Evolutionary conservation across 441 rosid species (phyloP).

Genomic region (Mallotus japonicus): DNA sequence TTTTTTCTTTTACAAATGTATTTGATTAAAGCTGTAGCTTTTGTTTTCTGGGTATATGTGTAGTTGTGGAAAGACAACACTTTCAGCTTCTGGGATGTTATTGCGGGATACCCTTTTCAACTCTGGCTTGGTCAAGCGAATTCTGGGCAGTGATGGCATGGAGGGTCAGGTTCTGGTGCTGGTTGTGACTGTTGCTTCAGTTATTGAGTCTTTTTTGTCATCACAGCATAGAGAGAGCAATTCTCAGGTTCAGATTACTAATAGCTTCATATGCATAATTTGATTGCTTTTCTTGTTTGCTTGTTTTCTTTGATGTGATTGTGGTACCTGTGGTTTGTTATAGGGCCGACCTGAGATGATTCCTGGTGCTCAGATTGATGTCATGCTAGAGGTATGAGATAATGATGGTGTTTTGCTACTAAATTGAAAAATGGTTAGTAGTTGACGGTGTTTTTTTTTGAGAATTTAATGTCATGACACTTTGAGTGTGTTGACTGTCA

Average conservation of each 20-base stretch:
- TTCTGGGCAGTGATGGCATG: slow-evolving; percentile 29
- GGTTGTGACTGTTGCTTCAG: slow-evolving; percentile 82
- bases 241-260: slow-evolving; percentile 51
- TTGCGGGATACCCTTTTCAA: slow-evolving; percentile 47
- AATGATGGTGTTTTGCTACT: slow-evolving; percentile 10
- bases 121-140: slow-evolving; percentile 36
- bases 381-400: slow-evolving; percentile 73
- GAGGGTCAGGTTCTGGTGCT: slow-evolving; percentile 35
- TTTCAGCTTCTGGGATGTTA: slow-evolving; percentile 88
- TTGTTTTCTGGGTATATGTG: slow-evolving; percentile 15
- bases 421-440: slow-evolving; percentile 22
- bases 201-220: slow-evolving; percentile 74
- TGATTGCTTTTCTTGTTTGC: not conserved
- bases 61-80: slow-evolving; percentile 80
- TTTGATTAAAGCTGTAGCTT: not conserved
- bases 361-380: slow-evolving; percentile 65
- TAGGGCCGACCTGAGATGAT: slow-evolving; percentile 75
- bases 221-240: slow-evolving; percentile 39
- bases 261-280: not conserved
- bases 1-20: too few species aligned
- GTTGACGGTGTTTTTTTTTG: not conserved
- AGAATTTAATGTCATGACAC: not conserved
- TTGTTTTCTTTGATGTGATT: slow-evolving; percentile 5
- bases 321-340: slow-evolving; percentile 20
- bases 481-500: slow-evolving; percentile 32